Conservation (phyloP, 202 grass and related monocot species). For the Eragrostis tef region DNA sequence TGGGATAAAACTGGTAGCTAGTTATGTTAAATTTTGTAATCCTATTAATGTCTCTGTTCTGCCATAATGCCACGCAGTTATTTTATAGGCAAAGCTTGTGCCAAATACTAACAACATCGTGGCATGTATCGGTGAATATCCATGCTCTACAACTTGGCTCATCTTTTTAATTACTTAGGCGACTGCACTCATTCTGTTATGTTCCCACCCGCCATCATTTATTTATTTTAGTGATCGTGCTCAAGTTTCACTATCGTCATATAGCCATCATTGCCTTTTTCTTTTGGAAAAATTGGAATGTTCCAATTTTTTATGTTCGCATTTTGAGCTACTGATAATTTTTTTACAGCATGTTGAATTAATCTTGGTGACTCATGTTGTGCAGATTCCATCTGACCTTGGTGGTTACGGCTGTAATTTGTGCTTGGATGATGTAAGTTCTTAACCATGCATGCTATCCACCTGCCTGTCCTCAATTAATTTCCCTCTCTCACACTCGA, state of each 20-base stretch:
- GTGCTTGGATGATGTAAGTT: constrained; percentile 99
- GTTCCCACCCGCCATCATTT: no score
- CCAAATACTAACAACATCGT: no score
- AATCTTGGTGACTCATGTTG: constrained; percentile 22
- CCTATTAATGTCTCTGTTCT: no score
- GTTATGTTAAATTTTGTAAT: no score
- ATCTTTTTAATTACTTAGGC: background rate
- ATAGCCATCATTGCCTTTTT: no score
- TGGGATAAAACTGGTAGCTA: background rate
- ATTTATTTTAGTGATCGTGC: no score
- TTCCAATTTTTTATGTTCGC: no score
- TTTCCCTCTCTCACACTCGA: background rate
- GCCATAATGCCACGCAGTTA: no score
- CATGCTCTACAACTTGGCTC: background rate
- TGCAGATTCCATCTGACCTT: constrained; percentile 95
- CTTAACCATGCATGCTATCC: background rate
- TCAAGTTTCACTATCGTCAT: background rate
- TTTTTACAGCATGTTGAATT: no score
- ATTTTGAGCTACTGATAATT: no score
- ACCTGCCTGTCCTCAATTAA: background rate
- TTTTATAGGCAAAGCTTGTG: no score
- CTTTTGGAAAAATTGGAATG: no score
- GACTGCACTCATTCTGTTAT: background rate
- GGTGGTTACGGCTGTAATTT: constrained; percentile 76
- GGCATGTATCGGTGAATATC: background rate